Base-by-base conservation (phyloP, 2,329 filamentous ascomycete species). In the Exophiala xenobiotica region DNA sequence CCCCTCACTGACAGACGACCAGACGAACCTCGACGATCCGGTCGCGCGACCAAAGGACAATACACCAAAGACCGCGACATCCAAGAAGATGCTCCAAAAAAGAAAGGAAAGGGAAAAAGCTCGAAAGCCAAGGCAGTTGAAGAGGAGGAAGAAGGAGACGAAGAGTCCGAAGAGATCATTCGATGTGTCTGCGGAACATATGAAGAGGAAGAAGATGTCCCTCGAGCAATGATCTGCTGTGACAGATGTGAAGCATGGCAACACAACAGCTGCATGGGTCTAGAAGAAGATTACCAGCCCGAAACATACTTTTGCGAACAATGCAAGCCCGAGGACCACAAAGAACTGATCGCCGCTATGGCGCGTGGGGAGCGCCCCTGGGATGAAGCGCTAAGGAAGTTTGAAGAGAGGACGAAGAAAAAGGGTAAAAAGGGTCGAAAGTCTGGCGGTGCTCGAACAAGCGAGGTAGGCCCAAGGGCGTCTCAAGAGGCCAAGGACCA, bases 21-120 rank as follows among this genome's bases (percentile, higher is more conserved):
- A 86, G 83, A 86, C 60, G 92, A 96, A 80, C 88, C 90, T 53
- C 87, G 93, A 69, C 88, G 93, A 67, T 99, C 93, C 37, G 91
- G 93, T 60, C 87, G 93, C 65, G 90, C 92, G 64, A 99, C 93
- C 59, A 99, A 99, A 68, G 93, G 93, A 67, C 91, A 96, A 65
- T 90, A 97, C 71, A 86, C 84, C 20, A 96, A 96, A 71, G 87
- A 87, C 60, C 85, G 90, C 62, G 90, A 96, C 66, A 78, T 70
- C 43, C 50, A 86, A 49, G 80, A 88, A 61, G 87, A 89, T 40
- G 70, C 73, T 12, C 68, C 74, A 38, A 73, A 71, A 50, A 65
- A 70, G 51, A 79, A 78, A 64, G 61, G 70, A 39, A 77, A 74
- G 54, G 62, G 67, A 33, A 74, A 73, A 57, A 67, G 69, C 39